These are phyloP conservation scores for Alternaria burnsii DNA, from an alignment of 2,329 filamentous ascomycete genomes.

Conservation along the genomic window DNA sequence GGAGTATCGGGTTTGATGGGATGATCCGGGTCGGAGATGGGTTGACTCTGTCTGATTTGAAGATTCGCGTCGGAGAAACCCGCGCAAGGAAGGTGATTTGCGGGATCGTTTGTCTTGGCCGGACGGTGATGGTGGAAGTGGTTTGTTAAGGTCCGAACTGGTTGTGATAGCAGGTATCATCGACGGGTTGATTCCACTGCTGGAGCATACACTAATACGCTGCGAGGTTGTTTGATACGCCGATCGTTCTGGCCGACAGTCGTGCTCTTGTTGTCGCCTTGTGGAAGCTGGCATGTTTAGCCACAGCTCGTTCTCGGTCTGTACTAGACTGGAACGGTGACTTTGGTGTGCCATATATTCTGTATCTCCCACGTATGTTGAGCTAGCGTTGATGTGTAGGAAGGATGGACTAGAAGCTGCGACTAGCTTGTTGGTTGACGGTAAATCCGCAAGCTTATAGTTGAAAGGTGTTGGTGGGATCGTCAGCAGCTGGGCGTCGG, in stretches of 20 bases:
- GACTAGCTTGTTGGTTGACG: conserved; percentile 29
- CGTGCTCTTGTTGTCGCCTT: conserved; percentile 22
- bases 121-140: conserved; percentile 39
- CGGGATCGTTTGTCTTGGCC: conserved; percentile 34
- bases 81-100: conserved; percentile 36
- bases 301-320: conserved; percentile 43
- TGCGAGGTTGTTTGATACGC: conserved; percentile 42
- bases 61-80: conserved; percentile 37
- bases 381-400: conserved; percentile 23
- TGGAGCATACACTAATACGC: conserved; percentile 28
- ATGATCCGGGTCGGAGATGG: conserved; percentile 35
- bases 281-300: conserved; percentile 36
- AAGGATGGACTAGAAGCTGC: conserved; percentile 30
- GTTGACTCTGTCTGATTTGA: conserved; percentile 31
- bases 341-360: conserved; percentile 35
- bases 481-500: conserved; percentile 40
- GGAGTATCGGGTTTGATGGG: conserved; percentile 26
- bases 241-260: conserved; percentile 26
- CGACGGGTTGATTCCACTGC: conserved; percentile 20
- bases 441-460: conserved; percentile 34
- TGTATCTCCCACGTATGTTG: conserved; percentile 15
- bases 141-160: conserved; percentile 38
- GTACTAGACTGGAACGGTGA: conserved; percentile 23
- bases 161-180: conserved; percentile 32
- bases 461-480: conserved; percentile 34